These are phyloP conservation scores for Penicillium sp. DNA, from an alignment of 2,329 filamentous ascomycete species.

Conservation along the genomic window DNA sequence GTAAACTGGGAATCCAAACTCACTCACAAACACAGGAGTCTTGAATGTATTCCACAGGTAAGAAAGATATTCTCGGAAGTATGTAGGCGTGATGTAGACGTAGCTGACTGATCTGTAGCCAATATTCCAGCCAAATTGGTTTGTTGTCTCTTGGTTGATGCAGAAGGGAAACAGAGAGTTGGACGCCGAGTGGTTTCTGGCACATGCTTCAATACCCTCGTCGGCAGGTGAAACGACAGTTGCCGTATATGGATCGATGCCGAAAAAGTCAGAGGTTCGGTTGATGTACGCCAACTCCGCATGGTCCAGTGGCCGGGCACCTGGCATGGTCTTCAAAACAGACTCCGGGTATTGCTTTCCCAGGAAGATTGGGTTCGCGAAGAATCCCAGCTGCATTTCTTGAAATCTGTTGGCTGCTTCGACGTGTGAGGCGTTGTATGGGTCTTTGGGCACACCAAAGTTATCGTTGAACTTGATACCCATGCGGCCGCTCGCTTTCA, in stretches of 20 bases:
- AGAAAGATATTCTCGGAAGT: slow-evolving; percentile 50
- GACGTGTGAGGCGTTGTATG: slow-evolving; percentile 25
- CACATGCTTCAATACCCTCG: slow-evolving; percentile 50
- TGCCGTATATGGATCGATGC: slow-evolving; percentile 59
- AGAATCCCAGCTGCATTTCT: slow-evolving; percentile 40
- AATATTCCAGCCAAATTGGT: slow-evolving; percentile 56
- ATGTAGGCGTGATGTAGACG: slow-evolving; percentile 56
- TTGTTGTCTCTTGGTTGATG: slow-evolving; percentile 48
- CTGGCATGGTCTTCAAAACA: slow-evolving; percentile 45
- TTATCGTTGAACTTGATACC: slow-evolving; percentile 50
- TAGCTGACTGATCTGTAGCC: slow-evolving; percentile 56
- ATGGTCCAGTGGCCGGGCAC: slow-evolving; percentile 46
- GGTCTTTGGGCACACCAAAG: slow-evolving; percentile 50
- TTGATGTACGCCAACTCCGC: slow-evolving; percentile 51
- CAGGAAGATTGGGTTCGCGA: slow-evolving; percentile 45
- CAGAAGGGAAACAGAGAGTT: slow-evolving; percentile 53
- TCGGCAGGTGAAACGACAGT: slow-evolving; percentile 52
- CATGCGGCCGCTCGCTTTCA: slow-evolving; percentile 44
- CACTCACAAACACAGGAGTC: slow-evolving; percentile 47
- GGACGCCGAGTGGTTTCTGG: slow-evolving; percentile 40
- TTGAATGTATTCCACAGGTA: slow-evolving; percentile 62
- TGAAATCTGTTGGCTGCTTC: slow-evolving; percentile 33
- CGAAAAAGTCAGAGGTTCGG: slow-evolving; percentile 56
- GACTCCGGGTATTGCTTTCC: slow-evolving; percentile 45
- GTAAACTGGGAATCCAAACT: slow-evolving; percentile 59